Conservation (phyloP, 768 basidiomycete genomes). For the Infundibulicybe gibba region DNA sequence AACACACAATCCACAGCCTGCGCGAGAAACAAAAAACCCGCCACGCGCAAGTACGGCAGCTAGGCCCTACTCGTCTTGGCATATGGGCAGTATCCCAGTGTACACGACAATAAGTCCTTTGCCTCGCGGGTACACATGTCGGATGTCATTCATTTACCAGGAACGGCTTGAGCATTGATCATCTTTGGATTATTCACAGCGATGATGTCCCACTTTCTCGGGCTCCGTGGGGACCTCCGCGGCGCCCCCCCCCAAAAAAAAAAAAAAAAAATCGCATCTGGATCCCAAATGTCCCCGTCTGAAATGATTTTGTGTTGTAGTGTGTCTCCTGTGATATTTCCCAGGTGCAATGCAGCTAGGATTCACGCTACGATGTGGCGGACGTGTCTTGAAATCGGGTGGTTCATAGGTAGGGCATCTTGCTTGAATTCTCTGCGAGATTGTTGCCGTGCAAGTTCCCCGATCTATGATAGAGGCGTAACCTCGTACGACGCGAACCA, state of each 20-base stretch:
- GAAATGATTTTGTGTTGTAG: conserved; percentile 16
- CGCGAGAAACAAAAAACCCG: conserved; percentile 21
- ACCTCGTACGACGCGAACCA: neutral
- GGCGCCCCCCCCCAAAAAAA: conserved; percentile 13
- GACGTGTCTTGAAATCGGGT: conserved; percentile 67
- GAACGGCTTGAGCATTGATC: conserved; percentile 76
- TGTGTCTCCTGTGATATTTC: conserved; percentile 42
- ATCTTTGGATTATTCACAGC: conserved; percentile 71
- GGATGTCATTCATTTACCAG: conserved; percentile 38
- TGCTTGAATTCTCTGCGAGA: conserved; percentile 48
- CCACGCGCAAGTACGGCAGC: conserved; percentile 87
- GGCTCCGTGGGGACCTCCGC: conserved; percentile 20
- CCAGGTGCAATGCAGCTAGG: conserved; percentile 69
- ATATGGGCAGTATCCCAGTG: conserved; percentile 82
- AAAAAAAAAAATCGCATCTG: conserved; percentile 26
- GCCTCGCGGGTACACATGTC: neutral
- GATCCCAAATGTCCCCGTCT: conserved; percentile 27
- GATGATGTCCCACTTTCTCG: conserved; percentile 59
- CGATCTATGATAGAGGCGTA: conserved; percentile 35
- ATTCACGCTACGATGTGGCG: conserved; percentile 65
- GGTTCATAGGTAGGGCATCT: conserved; percentile 59
- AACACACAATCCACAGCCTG: too few relatives aligned
- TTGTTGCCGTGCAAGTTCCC: conserved; percentile 32
- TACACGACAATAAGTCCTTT: conserved; percentile 80
- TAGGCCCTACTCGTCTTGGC: conserved; percentile 74